Percentiles rank a stretch among this genome's conserved stretches.
phyloP scores from a whole-genome alignment of 1,284 basidiomycete genomes.

The Lignosus rhinocerotis region DNA sequence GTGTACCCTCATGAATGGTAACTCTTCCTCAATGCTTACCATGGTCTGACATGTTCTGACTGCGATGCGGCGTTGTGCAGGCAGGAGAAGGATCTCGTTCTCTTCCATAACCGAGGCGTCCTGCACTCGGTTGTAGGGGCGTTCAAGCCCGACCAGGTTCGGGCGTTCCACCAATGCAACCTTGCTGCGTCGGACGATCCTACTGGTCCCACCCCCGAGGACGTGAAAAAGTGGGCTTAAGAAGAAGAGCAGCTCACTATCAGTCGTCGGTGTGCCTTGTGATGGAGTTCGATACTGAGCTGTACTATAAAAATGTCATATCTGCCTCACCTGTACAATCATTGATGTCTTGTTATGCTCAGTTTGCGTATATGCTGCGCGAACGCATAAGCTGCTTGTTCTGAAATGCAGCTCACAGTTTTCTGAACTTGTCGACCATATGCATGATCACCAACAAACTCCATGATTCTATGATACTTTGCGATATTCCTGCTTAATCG shows the following conservation, averaged over 20 bases:
- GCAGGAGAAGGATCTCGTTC: slow-evolving; percentile 61
- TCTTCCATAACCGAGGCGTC: slow-evolving; percentile 78
- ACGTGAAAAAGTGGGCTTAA: slow-evolving; percentile 60
- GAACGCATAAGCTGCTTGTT: too few species aligned
- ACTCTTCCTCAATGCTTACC: not conserved
- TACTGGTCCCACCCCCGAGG: slow-evolving; percentile 59
- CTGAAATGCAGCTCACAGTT: too few species aligned
- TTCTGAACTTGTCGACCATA: too few species aligned
- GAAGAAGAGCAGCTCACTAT: not conserved
- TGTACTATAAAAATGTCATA: too few species aligned
- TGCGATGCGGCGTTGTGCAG: slow-evolving; percentile 21
- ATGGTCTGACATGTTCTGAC: not conserved
- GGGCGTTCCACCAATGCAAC: slow-evolving; percentile 84
- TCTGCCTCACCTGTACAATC: too few species aligned
- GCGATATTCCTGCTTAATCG: too few species aligned
- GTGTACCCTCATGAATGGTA: slow-evolving; percentile 70
- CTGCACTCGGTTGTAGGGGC: slow-evolving; percentile 80
- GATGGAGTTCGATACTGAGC: too few species aligned
- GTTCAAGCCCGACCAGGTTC: slow-evolving; percentile 67
- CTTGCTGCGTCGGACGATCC: slow-evolving; percentile 76
- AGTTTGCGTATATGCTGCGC: too few species aligned
- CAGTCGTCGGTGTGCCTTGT: not conserved
- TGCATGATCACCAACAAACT: too few species aligned
- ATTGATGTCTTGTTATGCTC: too few species aligned
- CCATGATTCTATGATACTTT: too few species aligned